phyloP scores from a whole-genome alignment of 2,329 filamentous ascomycete species.

The Fusarium concolor region DNA sequence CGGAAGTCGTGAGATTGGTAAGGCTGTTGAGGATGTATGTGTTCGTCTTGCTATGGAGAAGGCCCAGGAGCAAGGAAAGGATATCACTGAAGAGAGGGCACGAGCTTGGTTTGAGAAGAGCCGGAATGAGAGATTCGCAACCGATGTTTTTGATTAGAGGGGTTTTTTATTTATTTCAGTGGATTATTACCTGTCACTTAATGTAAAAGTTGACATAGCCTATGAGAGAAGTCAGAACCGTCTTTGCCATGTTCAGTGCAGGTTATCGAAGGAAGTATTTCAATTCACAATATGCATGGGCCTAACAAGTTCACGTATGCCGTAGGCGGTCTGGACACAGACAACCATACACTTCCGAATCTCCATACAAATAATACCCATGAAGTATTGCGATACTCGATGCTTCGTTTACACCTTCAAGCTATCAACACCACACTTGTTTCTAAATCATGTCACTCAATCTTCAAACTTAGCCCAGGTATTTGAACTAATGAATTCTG shows the following conservation, averaged over 20 bases:
- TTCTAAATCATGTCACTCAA: neutral
- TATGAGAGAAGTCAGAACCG: too few species aligned
- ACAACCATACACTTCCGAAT: too few species aligned
- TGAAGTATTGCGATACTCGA: too few species aligned
- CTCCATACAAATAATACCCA: too few species aligned
- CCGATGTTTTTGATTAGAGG: constrained; percentile 69
- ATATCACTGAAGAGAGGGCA: constrained; percentile 51
- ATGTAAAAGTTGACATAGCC: too few species aligned
- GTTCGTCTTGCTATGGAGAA: constrained; percentile 51
- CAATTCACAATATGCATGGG: too few species aligned
- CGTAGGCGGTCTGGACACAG: too few species aligned
- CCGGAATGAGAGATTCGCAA: constrained; percentile 67
- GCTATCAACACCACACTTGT: neutral
- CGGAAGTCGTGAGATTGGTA: constrained; percentile 65
- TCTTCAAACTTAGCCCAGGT: neutral
- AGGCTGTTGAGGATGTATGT: constrained; percentile 58
- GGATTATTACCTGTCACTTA: too few species aligned
- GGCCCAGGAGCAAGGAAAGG: constrained; percentile 47
- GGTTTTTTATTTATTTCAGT: neutral
- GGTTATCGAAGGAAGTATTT: too few species aligned
- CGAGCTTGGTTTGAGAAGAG: constrained; percentile 61
- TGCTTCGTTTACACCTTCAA: too few species aligned
- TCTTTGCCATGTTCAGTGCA: too few species aligned
- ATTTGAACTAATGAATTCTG: constrained; percentile 14
- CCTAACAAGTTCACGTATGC: too few species aligned